Evolutionary conservation across 2,329 filamentous ascomycete genomes (phyloP).

Genomic region (Cryphonectria carpinicola): DNA sequence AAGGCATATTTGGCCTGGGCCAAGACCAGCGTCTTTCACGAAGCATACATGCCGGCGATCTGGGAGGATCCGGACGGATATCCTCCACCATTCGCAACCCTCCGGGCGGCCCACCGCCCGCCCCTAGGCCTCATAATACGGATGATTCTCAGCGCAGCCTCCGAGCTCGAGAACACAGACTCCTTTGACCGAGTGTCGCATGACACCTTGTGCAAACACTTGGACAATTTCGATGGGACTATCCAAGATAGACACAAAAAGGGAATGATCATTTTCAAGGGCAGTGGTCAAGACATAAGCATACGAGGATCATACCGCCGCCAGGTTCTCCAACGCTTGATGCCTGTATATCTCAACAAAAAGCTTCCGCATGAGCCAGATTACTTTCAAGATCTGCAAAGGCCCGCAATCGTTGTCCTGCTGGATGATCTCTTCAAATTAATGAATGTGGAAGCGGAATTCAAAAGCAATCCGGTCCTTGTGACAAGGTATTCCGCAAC

Average conservation of each 20-base stretch:
- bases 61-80: neutral
- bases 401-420: neutral
- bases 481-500: neutral
- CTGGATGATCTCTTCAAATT: neutral
- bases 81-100: too few relatives aligned
- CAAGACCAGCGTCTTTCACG: neutral
- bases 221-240: neutral
- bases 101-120: neutral
- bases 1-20: neutral
- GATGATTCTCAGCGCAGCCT: neutral
- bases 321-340: neutral
- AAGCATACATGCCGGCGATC: neutral
- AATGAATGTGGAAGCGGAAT: too few relatives aligned
- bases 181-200: neutral
- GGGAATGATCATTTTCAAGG: neutral
- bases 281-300: neutral
- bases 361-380: neutral
- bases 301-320: neutral
- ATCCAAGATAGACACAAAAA: neutral
- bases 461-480: too few relatives aligned
- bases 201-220: neutral
- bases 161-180: neutral
- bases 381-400: neutral
- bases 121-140: neutral
- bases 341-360: neutral